These are phyloP conservation scores for Umbelopsis isabellina DNA, from an alignment of 192 early-diverging fungal genomes.

Conservation along the genomic window DNA sequence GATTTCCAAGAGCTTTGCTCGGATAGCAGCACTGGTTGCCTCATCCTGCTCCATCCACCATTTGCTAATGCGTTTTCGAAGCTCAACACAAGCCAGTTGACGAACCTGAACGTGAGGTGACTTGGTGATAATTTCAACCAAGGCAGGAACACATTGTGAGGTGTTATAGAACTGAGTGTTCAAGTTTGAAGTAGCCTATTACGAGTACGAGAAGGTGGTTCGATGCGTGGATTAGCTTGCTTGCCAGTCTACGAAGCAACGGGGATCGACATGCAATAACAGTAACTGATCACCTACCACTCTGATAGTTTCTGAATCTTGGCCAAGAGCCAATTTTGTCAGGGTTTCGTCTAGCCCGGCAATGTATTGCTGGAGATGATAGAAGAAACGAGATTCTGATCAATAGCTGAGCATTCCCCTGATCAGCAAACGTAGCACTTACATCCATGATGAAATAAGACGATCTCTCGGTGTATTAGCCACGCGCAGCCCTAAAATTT, in stretches of 20 bases:
- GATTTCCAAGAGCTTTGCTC: slow-evolving; percentile 68
- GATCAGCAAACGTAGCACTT: not conserved
- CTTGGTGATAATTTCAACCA: slow-evolving; percentile 71
- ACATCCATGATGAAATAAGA: slow-evolving; percentile 20
- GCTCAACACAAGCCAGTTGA: slow-evolving; percentile 88
- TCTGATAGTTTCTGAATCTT: slow-evolving; percentile 45
- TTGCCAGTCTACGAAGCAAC: not conserved
- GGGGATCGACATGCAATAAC: not conserved
- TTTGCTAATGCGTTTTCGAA: slow-evolving; percentile 78
- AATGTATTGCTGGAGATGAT: slow-evolving; percentile 32
- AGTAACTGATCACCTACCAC: slow-evolving; percentile 29
- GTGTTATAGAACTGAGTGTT: slow-evolving; percentile 74
- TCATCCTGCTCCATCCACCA: slow-evolving; percentile 76
- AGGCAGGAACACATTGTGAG: slow-evolving; percentile 78
- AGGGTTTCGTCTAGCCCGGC: slow-evolving; percentile 40
- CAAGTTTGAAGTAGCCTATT: slow-evolving; percentile 71
- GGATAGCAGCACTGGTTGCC: slow-evolving; percentile 60
- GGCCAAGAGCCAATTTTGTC: slow-evolving; percentile 37
- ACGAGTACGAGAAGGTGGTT: not conserved
- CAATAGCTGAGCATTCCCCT: not conserved
- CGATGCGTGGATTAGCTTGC: not conserved
- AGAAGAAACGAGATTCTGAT: not conserved
- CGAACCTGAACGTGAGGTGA: slow-evolving; percentile 72
- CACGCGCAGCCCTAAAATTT: slow-evolving; percentile 14
- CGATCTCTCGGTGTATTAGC: slow-evolving; percentile 19